Evolutionary conservation across 2,329 filamentous ascomycete species (phyloP), one percentile per base, ranked within the genome.

Genomic region (Westerdykella aurantiaca): DNA sequence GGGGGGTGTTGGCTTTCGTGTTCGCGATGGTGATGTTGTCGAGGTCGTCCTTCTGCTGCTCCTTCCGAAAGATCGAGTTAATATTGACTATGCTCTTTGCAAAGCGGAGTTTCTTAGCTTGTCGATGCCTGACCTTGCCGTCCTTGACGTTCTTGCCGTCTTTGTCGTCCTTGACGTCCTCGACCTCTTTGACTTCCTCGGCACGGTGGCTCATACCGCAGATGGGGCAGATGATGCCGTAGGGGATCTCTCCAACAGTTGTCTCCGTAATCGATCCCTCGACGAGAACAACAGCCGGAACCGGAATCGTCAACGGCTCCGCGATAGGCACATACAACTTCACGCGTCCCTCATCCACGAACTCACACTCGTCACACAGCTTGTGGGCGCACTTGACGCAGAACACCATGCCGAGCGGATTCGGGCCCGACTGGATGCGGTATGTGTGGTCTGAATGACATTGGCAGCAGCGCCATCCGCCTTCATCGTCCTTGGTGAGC

Each of bases 181-280:
- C 18, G 18, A 21, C 18, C 10, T 9, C 25, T 7, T 29, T 29
- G 25, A 29, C 25, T 7, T 29, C 25, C 25, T 29, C 25, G 17
- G 41, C 59, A 6, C 52, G 48, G 56, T 55, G 59, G 22, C 52
- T 53, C 1, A 56, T 31, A 9, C 60, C 60, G 34, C 58, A 62
- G 5, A 33, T 43, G 14, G 45, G 40, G 38, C 60, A 63, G 6
- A 61, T 40, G 33, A 58, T 51, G 16, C 60, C 59, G 42, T 58
- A 62, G 1, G 41, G 47, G 13, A 60, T 31, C 3, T 40, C 21
- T 11, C n/a, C n/a, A 13, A 18, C 14, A 6, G 13, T 31, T 17
- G 5, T 7, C 34, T 31, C 33, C 17, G n/a, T 9, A 18, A 5
- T 12, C 33, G 3, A 2, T 14, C 31, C 31, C 12, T 14, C 31